Conservation (phyloP, 306 rosid species). For the Quercus parvula region DNA sequence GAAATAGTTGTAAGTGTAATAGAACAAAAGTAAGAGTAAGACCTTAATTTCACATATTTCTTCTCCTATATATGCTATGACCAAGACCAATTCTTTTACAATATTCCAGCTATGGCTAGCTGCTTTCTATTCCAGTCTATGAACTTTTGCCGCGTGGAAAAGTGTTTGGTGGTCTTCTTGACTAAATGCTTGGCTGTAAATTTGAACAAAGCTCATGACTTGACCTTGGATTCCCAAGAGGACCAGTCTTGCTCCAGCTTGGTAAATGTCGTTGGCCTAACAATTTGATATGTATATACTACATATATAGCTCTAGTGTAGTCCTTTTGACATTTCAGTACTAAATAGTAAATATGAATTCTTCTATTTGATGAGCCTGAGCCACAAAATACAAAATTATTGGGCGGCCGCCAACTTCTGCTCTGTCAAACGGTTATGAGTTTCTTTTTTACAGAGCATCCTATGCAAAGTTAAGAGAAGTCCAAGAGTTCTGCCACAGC, state of each 20-base stretch:
- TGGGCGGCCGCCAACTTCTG: conserved; percentile 8
- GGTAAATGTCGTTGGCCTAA: background rate
- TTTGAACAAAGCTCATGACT: background rate
- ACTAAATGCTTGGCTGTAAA: background rate
- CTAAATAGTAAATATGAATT: background rate
- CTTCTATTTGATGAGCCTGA: background rate
- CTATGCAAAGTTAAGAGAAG: conserved; percentile 5
- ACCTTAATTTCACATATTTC: background rate
- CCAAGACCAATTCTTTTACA: background rate
- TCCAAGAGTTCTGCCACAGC: no score
- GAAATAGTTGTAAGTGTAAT: background rate
- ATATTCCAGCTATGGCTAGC: background rate
- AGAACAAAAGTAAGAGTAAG: background rate
- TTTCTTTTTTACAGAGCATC: conserved; percentile 9
- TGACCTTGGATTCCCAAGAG: conserved; percentile 31
- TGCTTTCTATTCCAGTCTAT: background rate
- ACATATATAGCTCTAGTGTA: background rate
- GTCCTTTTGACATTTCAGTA: conserved; percentile 6
- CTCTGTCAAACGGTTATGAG: conserved; percentile 18
- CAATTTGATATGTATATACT: conserved; percentile 3
- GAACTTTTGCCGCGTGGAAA: conserved; percentile 16
- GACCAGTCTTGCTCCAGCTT: background rate
- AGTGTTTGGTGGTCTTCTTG: conserved; percentile 22
- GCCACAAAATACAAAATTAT: background rate
- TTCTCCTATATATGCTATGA: background rate